Percentiles rank a stretch among this genome's conserved stretches.
phyloP scores from a whole-genome alignment of 1,139 yeast species.

The Debaryomyces nepalensis region DNA sequence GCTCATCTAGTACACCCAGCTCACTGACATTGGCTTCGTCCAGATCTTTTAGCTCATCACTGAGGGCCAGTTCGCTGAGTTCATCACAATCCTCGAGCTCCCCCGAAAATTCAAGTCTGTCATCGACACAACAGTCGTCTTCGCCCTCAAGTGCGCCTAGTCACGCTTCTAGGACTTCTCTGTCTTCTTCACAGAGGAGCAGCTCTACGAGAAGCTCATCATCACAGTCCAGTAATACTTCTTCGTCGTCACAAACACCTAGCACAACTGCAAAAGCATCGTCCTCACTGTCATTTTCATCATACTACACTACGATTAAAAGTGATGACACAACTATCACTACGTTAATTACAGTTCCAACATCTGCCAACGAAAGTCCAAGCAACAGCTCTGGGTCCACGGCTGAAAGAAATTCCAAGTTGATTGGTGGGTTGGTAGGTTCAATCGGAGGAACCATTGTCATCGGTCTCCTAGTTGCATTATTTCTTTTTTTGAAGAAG shows the following conservation, averaged over 20 bases:
- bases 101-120: no score
- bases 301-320: constrained; percentile 32
- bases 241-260: constrained; percentile 11
- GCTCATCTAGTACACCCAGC: not conserved
- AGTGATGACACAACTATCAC: constrained; percentile 47
- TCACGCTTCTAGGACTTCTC: constrained; percentile 8
- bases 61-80: no score
- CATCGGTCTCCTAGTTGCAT: constrained; percentile 42
- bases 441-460: constrained; percentile 52
- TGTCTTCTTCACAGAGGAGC: constrained; percentile 9
- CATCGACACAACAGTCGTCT: constrained; percentile 13
- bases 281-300: constrained; percentile 7
- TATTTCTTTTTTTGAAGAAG: constrained; percentile 42
- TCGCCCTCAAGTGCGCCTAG: constrained; percentile 10
- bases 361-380: constrained; percentile 27
- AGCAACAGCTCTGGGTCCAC: constrained; percentile 20
- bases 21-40: constrained; percentile 8
- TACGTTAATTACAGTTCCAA: constrained; percentile 45
- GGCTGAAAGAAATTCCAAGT: constrained; percentile 37
- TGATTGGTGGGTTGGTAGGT: constrained; percentile 54
- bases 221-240: constrained; percentile 5
- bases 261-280: constrained; percentile 11
- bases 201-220: constrained; percentile 13
- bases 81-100: no score
- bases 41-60: not conserved